Evolutionary conservation across 2,329 filamentous ascomycete species (phyloP).

Genomic region (Fusarium hostae): DNA sequence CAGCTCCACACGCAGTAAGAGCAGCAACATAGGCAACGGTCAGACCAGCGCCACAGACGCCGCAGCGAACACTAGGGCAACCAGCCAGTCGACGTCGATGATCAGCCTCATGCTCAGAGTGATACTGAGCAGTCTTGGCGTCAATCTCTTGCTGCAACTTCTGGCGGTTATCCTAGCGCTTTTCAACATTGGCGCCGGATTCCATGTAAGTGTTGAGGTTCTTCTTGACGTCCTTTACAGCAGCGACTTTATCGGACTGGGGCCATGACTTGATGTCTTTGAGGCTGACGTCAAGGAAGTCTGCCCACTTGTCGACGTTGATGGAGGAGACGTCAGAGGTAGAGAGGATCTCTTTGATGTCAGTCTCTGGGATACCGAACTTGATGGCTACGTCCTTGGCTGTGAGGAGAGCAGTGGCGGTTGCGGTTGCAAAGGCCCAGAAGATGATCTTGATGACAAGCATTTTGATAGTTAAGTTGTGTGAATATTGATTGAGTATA

Average conservation of each 20-base stretch:
- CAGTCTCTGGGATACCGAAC: not conserved
- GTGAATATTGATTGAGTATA: too few species aligned
- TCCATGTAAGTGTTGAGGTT: not conserved
- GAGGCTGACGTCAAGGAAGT: not conserved
- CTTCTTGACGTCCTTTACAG: not conserved
- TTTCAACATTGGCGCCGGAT: not conserved
- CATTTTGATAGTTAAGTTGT: not conserved
- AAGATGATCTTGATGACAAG: not conserved
- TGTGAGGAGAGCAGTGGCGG: not conserved
- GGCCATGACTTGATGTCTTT: conserved; percentile 5
- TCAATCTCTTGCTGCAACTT: conserved; percentile 5
- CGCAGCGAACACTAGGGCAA: not conserved
- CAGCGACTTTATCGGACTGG: not conserved
- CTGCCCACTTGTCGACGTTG: conserved; percentile 1
- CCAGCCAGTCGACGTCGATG: not conserved
- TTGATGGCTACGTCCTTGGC: not conserved
- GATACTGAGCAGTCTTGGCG: not conserved
- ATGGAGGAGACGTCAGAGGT: not conserved
- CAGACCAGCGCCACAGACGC: not conserved
- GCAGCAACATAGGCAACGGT: not conserved
- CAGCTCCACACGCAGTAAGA: not conserved
- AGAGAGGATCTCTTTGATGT: not conserved
- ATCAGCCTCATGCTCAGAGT: not conserved
- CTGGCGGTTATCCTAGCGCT: not conserved
- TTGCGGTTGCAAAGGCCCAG: not conserved